phyloP scores from a whole-genome alignment of 495 filamentous ascomycete species.

The Xylona heveae region DNA sequence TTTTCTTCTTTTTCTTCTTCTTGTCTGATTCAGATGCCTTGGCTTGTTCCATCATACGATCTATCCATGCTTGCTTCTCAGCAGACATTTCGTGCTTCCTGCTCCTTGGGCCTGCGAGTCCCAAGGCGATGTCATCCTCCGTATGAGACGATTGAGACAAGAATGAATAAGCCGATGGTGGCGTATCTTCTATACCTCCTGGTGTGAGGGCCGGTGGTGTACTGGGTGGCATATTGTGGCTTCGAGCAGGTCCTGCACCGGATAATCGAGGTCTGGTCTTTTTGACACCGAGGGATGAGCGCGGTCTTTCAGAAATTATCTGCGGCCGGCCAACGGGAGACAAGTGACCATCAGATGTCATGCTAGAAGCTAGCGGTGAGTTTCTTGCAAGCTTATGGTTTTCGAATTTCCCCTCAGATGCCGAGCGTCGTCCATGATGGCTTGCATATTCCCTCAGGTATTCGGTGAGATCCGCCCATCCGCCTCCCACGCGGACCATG shows the following conservation, averaged over 20 bases:
- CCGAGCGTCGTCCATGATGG: conserved; percentile 54
- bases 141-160: conserved; percentile 27
- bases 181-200: conserved; percentile 4
- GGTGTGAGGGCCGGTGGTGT: conserved; percentile 9
- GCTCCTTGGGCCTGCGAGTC: conserved; percentile 37
- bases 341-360: conserved; percentile 4
- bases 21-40: conserved; percentile 14
- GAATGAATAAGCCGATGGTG: conserved; percentile 20
- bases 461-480: conserved; percentile 88
- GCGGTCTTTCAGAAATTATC: not conserved
- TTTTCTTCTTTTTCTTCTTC: conserved; percentile 11
- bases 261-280: not conserved
- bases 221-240: not conserved
- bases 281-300: not conserved
- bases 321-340: not conserved
- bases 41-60: conserved; percentile 50
- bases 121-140: conserved; percentile 33
- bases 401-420: conserved; percentile 12
- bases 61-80: conserved; percentile 48
- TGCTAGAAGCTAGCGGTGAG: conserved; percentile 35
- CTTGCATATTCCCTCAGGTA: conserved; percentile 84
- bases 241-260: not conserved
- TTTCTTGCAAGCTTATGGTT: too few species aligned
- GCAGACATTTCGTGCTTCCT: conserved; percentile 37
- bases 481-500: conserved; percentile 92